Evolutionary conservation across 1,139 yeast species (phyloP).

Genomic region (Pichia kudriavzevii): DNA sequence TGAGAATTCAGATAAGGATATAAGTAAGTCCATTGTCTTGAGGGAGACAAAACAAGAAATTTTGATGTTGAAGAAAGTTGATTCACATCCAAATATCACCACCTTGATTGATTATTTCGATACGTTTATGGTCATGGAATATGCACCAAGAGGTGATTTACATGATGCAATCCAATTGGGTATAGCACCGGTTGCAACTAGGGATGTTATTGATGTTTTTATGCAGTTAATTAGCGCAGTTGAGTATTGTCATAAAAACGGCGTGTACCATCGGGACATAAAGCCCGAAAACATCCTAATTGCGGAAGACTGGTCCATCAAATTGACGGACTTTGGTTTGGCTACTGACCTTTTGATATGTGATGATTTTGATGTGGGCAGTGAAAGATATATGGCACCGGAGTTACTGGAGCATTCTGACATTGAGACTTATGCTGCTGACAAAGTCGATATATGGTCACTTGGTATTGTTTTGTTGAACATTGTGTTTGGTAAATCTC

Average conservation of each 20-base stretch:
- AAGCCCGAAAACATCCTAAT: conserved; percentile 95
- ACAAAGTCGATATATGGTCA: conserved; percentile 90
- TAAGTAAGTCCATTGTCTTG: conserved; percentile 23
- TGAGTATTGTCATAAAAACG: conserved; percentile 63
- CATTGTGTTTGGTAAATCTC: conserved; percentile 83
- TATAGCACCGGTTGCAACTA: conserved; percentile 70
- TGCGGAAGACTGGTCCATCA: conserved; percentile 88
- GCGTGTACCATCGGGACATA: conserved; percentile 76
- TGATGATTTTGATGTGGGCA: conserved; percentile 83
- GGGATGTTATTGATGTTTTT: conserved; percentile 68
- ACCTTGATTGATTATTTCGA: conserved; percentile 70
- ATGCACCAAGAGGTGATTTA: conserved; percentile 85
- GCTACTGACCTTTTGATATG: conserved; percentile 67
- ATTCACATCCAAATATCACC: conserved; percentile 58
- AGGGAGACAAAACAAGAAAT: conserved; percentile 77
- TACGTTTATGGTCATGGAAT: conserved; percentile 75
- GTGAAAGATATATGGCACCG: conserved; percentile 97
- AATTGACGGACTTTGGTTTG: conserved; percentile 93
- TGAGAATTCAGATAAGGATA: conserved; percentile 13
- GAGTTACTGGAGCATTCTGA: conserved; percentile 62
- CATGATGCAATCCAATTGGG: conserved; percentile 87
- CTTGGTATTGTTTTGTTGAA: conserved; percentile 81
- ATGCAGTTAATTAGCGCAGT: conserved; percentile 72
- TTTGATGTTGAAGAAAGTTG: conserved; percentile 61
- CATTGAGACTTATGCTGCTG: conserved; percentile 66